Evolutionary conservation across 176 grass and related monocot genomes (phyloP), one percentile per base, ranked within the genome.

Genomic region (Lolium rigidum): DNA sequence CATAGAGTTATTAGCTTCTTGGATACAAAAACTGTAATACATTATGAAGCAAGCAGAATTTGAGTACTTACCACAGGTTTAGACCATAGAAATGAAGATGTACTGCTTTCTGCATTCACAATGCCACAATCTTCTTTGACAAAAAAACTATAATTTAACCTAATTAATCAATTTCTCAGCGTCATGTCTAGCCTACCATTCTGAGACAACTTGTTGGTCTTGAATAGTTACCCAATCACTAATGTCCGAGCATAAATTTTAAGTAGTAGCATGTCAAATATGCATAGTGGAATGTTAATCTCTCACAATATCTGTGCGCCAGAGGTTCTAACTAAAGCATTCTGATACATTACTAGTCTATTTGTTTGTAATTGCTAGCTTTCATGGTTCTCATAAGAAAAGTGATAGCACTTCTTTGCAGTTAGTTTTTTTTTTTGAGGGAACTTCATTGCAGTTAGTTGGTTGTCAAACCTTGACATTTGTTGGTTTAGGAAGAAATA

Each of bases 401-500:
- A 58, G 41, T n/a, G n/a, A n/a, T n/a, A n/a, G n/a, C n/a, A n/a
- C n/a, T n/a, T n/a, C n/a, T n/a, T n/a, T n/a, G n/a, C n/a, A n/a
- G n/a, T n/a, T n/a, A n/a, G n/a, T n/a, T n/a, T n/a, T n/a, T n/a
- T n/a, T n/a, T n/a, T n/a, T n/a, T n/a, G n/a, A n/a, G n/a, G n/a
- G n/a, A n/a, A n/a, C n/a, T n/a, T n/a, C n/a, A n/a, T n/a, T n/a
- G n/a, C n/a, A n/a, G n/a, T n/a, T n/a, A n/a, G n/a, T 47, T 47
- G 55, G 62, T 25, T 77, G 49, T 37, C 38, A 15, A 85, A 0
- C 17, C 48, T 18, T 54, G 37, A 43, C 54, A 25, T 58, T 62
- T 74, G n/a, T 51, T 51, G 31, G 38, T 43, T 74, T 86, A 81
- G 85, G 35, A 68, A 68, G 70, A 75, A 39, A 54, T 69, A 35